These are phyloP conservation scores for Vaccinium corymbosum DNA, from an alignment of 148 eudicot species.

Conservation along the genomic window DNA sequence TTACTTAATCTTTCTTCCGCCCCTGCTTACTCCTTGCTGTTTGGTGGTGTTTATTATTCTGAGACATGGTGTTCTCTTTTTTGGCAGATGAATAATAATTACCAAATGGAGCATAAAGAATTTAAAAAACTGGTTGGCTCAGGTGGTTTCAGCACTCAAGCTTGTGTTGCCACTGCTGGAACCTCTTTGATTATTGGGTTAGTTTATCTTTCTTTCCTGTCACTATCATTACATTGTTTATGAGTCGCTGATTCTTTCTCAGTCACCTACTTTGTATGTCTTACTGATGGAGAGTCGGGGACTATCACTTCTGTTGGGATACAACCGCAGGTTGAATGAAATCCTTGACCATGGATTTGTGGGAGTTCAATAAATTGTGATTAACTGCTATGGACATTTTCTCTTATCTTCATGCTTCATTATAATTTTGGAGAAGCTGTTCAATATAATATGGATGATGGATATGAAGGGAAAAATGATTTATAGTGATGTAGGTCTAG, in stretches of 20 bases:
- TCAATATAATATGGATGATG: too few species aligned
- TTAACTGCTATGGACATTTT: too few species aligned
- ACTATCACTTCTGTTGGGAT: background rate
- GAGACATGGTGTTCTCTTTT: conserved; percentile 14
- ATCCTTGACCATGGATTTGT: background rate
- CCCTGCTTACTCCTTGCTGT: background rate
- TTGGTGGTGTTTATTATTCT: conserved; percentile 9
- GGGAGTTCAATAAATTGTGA: background rate
- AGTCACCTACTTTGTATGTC: background rate
- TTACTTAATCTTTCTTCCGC: background rate
- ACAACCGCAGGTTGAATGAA: background rate
- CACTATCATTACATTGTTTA: background rate
- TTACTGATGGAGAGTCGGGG: background rate
- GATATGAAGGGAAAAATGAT: too few species aligned
- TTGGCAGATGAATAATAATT: conserved; percentile 63
- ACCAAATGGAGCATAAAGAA: conserved; percentile 62
- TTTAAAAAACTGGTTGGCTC: conserved; percentile 61
- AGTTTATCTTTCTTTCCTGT: conserved; percentile 17
- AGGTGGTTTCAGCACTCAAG: conserved; percentile 48
- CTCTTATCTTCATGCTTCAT: too few species aligned
- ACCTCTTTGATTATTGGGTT: conserved; percentile 75
- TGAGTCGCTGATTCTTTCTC: background rate
- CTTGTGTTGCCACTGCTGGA: conserved; percentile 82
- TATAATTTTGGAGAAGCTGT: too few species aligned
- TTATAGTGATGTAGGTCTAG: too few species aligned